Evolutionary conservation across 768 basidiomycete genomes (phyloP).

Genomic region (Aureoboletus auriporus): DNA sequence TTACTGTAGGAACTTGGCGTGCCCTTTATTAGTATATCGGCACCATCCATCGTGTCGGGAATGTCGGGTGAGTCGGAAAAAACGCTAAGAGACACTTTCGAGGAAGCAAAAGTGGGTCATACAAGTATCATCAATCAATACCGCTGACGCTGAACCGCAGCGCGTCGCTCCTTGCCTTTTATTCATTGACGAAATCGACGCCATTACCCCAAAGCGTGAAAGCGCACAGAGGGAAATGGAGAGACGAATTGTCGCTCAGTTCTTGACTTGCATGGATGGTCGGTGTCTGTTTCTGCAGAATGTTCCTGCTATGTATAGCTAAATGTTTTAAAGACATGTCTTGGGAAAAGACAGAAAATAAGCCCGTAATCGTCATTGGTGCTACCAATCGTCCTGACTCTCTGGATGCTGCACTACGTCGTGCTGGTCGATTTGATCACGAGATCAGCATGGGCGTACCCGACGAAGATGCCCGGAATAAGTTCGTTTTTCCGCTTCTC

Average conservation of each 20-base stretch:
- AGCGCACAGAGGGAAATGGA: conserved; percentile 99
- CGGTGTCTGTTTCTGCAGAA: conserved; percentile 15
- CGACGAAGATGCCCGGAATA: conserved; percentile 82
- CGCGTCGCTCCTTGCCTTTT: conserved; percentile 87
- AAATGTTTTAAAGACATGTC: conserved; percentile 71
- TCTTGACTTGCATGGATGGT: conserved; percentile 99
- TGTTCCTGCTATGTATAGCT: background rate
- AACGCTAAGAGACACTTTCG: conserved; percentile 92
- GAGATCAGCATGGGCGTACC: conserved; percentile 98
- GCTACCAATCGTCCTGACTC: conserved; percentile 97
- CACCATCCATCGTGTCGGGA: conserved; percentile 93
- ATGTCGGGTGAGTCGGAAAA: conserved; percentile 99
- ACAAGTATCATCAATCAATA: background rate
- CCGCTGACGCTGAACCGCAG: conserved; percentile 35
- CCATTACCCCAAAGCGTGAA: conserved; percentile 96
- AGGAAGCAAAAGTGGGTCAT: conserved; percentile 80
- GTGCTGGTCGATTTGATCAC: conserved; percentile 94
- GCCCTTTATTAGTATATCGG: conserved; percentile 92
- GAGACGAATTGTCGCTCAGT: conserved; percentile 93
- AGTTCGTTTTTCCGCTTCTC: conserved; percentile 49
- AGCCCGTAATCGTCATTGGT: conserved; percentile 90
- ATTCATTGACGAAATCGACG: conserved; percentile 98
- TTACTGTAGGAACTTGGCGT: conserved; percentile 74
- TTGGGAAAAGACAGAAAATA: conserved; percentile 92
- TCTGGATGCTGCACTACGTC: conserved; percentile 85